Evolutionary conservation across 2,329 filamentous ascomycete species (phyloP).

Genomic region (Falciphora oryzae): DNA sequence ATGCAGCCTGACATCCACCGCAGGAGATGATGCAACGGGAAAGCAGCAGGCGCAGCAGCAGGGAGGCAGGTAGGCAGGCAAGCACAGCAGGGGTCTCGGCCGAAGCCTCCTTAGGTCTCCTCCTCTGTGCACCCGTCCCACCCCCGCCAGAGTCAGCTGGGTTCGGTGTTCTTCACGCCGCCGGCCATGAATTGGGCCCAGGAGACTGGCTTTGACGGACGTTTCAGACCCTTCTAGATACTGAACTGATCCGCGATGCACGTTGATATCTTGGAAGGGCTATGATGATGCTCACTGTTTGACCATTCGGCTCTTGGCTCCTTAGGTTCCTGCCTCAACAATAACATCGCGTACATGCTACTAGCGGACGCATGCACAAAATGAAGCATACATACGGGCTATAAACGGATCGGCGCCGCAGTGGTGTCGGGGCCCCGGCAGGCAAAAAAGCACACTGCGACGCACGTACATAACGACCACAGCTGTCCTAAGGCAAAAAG

Average conservation of each 20-base stretch:
- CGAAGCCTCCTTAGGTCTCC: no score
- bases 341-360: not conserved
- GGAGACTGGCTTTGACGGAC: not conserved
- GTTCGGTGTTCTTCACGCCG: not conserved
- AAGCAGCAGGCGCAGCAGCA: not conserved
- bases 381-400: not conserved
- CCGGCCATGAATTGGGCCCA: no score
- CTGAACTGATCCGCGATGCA: no score
- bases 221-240: not conserved
- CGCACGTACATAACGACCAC: not conserved
- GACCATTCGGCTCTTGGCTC: no score
- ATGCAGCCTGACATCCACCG: not conserved
- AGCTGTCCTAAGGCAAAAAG: not conserved
- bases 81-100: not conserved
- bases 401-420: not conserved
- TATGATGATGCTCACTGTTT: not conserved
- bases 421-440: not conserved
- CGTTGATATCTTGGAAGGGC: not conserved
- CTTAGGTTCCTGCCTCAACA: not conserved
- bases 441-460: not conserved
- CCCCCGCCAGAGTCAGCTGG: not conserved
- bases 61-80: not conserved
- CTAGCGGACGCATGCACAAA: not conserved
- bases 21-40: constrained; percentile 1
- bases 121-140: not conserved